phyloP scores from a whole-genome alignment of 2,329 filamentous ascomycete genomes.

The Dryadomyces quercus-mongolicae region DNA sequence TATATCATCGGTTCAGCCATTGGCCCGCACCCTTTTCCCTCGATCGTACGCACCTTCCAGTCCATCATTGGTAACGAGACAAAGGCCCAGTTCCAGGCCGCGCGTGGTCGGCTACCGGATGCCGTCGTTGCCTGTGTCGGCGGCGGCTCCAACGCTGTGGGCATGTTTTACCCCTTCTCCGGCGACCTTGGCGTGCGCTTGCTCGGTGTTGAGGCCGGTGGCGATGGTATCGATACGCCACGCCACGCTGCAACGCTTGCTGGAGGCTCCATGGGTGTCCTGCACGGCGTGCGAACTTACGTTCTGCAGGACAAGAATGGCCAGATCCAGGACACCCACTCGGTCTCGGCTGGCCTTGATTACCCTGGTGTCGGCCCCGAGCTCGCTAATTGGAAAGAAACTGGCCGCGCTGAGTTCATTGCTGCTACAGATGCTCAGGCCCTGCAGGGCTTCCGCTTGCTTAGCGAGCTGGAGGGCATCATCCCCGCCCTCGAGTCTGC shows the following conservation, averaged over 20 bases:
- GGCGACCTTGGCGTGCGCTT: slow-evolving; percentile 77
- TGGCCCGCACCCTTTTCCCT: slow-evolving; percentile 94
- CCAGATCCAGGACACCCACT: slow-evolving; percentile 91
- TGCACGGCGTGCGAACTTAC: slow-evolving; percentile 94
- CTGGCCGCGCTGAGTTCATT: slow-evolving; percentile 71
- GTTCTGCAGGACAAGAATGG: slow-evolving; percentile 86
- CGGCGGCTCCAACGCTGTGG: slow-evolving; percentile 85
- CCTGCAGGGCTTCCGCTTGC: slow-evolving; percentile 71
- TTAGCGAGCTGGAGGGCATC: slow-evolving; percentile 86
- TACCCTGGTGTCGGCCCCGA: slow-evolving; percentile 96
- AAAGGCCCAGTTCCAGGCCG: slow-evolving; percentile 76
- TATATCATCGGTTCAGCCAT: slow-evolving; percentile 98
- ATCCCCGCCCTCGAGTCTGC: slow-evolving; percentile 91
- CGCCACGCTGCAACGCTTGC: slow-evolving; percentile 82
- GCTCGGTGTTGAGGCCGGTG: slow-evolving; percentile 87
- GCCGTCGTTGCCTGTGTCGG: slow-evolving; percentile 95
- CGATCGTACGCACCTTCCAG: slow-evolving; percentile 95
- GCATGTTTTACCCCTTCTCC: slow-evolving; percentile 97
- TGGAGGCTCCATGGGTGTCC: slow-evolving; percentile 77
- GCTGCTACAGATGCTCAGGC: slow-evolving; percentile 87
- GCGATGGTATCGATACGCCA: slow-evolving; percentile 76
- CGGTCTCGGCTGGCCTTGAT: slow-evolving; percentile 89
- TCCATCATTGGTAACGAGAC: slow-evolving; percentile 93
- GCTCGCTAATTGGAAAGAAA: slow-evolving; percentile 87
- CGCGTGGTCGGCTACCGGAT: slow-evolving; percentile 81